Conservation (phyloP, 2,329 filamentous ascomycete genomes). For the Leptographium lundbergii region DNA sequence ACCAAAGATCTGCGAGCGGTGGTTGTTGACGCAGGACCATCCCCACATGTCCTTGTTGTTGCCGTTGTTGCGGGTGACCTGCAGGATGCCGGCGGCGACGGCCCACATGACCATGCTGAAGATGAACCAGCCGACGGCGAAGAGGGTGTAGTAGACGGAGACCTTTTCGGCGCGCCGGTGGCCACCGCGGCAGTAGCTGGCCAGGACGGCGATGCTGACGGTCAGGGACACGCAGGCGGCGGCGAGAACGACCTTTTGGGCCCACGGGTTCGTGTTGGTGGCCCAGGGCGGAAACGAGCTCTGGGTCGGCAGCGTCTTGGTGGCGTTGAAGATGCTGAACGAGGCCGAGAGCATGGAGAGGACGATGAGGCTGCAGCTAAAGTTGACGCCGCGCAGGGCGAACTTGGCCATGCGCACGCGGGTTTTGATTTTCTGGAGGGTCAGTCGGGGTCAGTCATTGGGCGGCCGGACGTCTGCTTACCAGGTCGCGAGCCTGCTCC, state of each 20-base stretch:
- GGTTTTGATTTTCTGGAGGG: conserved; percentile 89
- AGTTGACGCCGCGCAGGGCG: conserved; percentile 88
- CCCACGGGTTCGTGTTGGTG: conserved; percentile 66
- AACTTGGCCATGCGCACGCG: conserved; percentile 89
- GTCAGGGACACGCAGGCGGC: conserved; percentile 71
- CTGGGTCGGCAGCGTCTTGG: conserved; percentile 57
- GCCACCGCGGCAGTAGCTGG: conserved; percentile 78
- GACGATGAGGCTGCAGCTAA: conserved; percentile 92
- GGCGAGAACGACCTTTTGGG: conserved; percentile 69
- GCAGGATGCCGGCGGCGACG: conserved; percentile 70
- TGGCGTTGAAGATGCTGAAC: conserved; percentile 85
- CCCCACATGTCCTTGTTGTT: conserved; percentile 89
- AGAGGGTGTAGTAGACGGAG: conserved; percentile 88
- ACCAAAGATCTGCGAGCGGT: conserved; percentile 61
- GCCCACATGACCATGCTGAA: conserved; percentile 90
- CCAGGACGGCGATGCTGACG: conserved; percentile 68
- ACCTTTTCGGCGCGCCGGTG: conserved; percentile 85
- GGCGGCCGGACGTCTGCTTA: no score
- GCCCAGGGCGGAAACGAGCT: conserved; percentile 84
- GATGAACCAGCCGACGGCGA: conserved; percentile 87
- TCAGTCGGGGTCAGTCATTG: no score
- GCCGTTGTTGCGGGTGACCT: conserved; percentile 60
- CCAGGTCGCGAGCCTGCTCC: conserved; percentile 76
- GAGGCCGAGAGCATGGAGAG: conserved; percentile 81
- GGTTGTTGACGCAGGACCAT: conserved; percentile 91